phyloP scores from a whole-genome alignment of 2,329 filamentous ascomycete species.

The Coniochaeta sp. region DNA sequence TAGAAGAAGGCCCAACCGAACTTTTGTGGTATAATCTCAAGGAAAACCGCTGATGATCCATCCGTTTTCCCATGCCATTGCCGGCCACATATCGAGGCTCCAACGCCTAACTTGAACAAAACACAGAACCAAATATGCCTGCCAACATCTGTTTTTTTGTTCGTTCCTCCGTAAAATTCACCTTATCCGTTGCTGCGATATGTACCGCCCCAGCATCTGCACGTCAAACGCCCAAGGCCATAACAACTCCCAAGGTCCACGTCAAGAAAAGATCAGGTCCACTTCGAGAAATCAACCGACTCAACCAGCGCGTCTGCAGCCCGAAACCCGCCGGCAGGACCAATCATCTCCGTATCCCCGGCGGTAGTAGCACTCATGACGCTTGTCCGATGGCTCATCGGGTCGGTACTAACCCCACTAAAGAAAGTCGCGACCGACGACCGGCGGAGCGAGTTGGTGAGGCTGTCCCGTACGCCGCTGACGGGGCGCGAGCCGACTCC shows the following conservation, averaged over 20 bases:
- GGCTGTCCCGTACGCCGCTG: constrained; percentile 51
- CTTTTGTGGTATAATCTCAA: constrained; percentile 31
- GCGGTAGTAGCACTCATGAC: constrained; percentile 46
- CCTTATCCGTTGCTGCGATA: too few species aligned
- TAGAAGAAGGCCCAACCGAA: constrained; percentile 15
- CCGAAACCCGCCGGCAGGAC: constrained; percentile 9
- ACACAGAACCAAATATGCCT: too few species aligned
- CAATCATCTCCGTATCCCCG: constrained; percentile 45
- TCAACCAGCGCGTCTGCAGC: constrained; percentile 34
- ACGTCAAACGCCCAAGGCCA: too few species aligned
- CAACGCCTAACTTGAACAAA: neutral
- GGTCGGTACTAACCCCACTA: constrained; percentile 45
- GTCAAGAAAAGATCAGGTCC: constrained; percentile 31
- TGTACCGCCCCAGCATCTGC: too few species aligned
- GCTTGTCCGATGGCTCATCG: constrained; percentile 47
- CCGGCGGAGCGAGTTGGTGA: constrained; percentile 52
- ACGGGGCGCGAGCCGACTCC: constrained; percentile 27
- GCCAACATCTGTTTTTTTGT: too few species aligned
- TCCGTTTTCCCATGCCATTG: neutral
- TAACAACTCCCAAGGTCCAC: too few species aligned
- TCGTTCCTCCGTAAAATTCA: too few species aligned
- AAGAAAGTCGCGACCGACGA: constrained; percentile 62
- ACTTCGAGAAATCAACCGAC: constrained; percentile 43
- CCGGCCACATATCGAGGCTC: neutral
- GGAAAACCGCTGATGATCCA: too few species aligned